These are phyloP conservation scores for Aspergillus puulaauensis DNA, from an alignment of 2,329 filamentous ascomycete species.

Conservation along the genomic window DNA sequence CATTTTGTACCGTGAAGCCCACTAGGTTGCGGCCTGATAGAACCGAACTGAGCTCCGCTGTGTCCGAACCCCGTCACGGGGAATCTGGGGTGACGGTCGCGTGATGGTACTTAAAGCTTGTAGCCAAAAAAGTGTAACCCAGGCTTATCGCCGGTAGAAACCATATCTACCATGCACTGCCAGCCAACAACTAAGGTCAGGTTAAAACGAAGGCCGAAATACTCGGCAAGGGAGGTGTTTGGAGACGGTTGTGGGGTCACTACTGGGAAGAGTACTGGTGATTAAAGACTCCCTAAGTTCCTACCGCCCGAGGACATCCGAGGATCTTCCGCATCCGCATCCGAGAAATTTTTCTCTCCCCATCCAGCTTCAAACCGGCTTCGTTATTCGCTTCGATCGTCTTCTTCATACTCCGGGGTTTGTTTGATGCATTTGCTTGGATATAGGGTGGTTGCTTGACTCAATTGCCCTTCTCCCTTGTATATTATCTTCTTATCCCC, in stretches of 20 bases:
- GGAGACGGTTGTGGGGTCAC: neutral
- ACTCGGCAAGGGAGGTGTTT: constrained; percentile 29
- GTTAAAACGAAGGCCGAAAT: constrained; percentile 33
- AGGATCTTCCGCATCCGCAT: constrained; percentile 41
- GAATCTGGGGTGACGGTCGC: neutral
- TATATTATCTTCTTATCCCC: constrained; percentile 31
- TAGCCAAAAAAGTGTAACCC: neutral
- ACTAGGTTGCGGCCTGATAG: neutral
- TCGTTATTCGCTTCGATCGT: constrained; percentile 17
- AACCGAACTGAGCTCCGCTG: neutral
- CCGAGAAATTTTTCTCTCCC: constrained; percentile 42
- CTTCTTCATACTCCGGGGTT: constrained; percentile 16
- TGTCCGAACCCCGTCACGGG: neutral
- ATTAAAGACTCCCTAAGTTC: constrained; percentile 13
- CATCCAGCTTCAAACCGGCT: constrained; percentile 25
- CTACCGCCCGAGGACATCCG: constrained; percentile 41
- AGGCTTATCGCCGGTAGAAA: neutral
- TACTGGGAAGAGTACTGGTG: neutral
- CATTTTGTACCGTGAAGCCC: neutral
- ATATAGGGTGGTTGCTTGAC: constrained; percentile 33
- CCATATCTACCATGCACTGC: neutral
- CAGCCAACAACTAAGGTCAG: neutral
- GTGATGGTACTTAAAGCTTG: neutral
- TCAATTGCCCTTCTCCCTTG: constrained; percentile 34
- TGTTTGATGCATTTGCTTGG: constrained; percentile 29